Percentiles rank a stretch among this genome's conserved stretches.
Conservation (phyloP, 2,329 filamentous ascomycete species). For the Chaetomium sp. region DNA sequence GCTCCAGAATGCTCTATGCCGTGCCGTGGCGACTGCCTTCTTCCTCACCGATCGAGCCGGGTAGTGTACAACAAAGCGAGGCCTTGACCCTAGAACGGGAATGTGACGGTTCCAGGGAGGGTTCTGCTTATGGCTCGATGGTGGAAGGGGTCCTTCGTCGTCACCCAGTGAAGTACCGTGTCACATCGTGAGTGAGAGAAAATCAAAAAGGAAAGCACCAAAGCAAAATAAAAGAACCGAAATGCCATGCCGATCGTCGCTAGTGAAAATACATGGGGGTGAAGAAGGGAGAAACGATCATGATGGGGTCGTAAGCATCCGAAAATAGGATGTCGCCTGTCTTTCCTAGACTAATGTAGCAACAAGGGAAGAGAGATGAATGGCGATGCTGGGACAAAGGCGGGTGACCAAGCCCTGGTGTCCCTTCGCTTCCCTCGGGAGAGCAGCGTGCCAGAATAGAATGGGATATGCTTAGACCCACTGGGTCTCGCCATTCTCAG, state of each 20-base stretch:
- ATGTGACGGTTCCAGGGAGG: constrained; percentile 4
- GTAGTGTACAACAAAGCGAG: constrained; percentile 27
- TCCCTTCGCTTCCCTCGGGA: constrained; percentile 11
- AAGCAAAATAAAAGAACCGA: background rate
- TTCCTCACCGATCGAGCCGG: constrained; percentile 18
- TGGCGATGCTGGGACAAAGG: constrained; percentile 8
- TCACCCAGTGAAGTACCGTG: constrained; percentile 14
- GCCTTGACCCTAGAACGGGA: constrained; percentile 8
- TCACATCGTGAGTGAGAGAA: constrained; percentile 16
- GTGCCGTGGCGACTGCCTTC: constrained; percentile 16
- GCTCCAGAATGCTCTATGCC: constrained; percentile 19
- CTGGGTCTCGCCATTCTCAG: constrained; percentile 26
- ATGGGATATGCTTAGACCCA: constrained; percentile 21
- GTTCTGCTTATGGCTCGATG: constrained; percentile 19
- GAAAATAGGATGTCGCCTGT: constrained; percentile 20
- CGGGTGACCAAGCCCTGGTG: constrained; percentile 5
- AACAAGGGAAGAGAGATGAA: constrained; percentile 9
- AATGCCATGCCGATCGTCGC: constrained; percentile 23
- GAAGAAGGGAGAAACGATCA: constrained; percentile 20
- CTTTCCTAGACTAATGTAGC: constrained; percentile 25
- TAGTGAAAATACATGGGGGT: constrained; percentile 18
- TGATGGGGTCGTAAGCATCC: constrained; percentile 15
- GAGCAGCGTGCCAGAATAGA: background rate
- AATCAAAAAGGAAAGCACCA: too few relatives aligned
- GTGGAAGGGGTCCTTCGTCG: constrained; percentile 11